Percentiles rank a stretch among this genome's conserved stretches.
Conservation (phyloP, 2,329 filamentous ascomycete genomes). For the Teratosphaeria pseudoeucalypti region DNA sequence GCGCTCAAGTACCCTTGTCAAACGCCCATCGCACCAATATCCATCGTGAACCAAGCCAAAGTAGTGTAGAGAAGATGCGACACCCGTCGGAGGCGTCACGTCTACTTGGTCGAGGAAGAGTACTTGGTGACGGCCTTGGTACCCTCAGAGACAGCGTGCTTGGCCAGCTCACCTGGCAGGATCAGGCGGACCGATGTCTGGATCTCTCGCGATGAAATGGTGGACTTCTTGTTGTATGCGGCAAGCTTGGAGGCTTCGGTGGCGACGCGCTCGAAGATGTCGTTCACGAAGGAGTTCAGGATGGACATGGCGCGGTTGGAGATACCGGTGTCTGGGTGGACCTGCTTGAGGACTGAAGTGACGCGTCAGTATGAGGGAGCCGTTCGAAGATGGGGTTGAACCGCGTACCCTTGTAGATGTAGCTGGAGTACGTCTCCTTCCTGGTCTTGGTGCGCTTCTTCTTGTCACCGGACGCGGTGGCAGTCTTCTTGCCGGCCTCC, state of each 20-base stretch:
- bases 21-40: constrained; percentile 31
- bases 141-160: constrained; percentile 98
- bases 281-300: constrained; percentile 99
- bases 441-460: constrained; percentile 99
- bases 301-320: constrained; percentile 99
- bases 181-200: constrained; percentile 98
- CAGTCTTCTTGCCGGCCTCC: constrained; percentile 99
- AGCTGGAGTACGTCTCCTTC: constrained; percentile 99
- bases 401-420: constrained; percentile 96
- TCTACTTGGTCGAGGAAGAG: constrained; percentile 98
- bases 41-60: constrained; percentile 13
- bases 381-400: background rate
- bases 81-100: constrained; percentile 25
- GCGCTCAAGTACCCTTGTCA: constrained; percentile 34
- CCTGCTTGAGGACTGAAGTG: constrained; percentile 88
- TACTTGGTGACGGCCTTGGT: constrained; percentile 99
- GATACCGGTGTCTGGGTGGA: constrained; percentile 99
- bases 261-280: constrained; percentile 98
- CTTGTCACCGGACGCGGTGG: constrained; percentile 87
- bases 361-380: constrained; percentile 27
- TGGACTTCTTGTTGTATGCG: constrained; percentile 99
- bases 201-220: constrained; percentile 98
- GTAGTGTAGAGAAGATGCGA: constrained; percentile 37
- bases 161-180: constrained; percentile 95
- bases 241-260: constrained; percentile 98